Base-by-base conservation (phyloP, 2,329 filamentous ascomycete species). In the Cladosporium sp. region DNA sequence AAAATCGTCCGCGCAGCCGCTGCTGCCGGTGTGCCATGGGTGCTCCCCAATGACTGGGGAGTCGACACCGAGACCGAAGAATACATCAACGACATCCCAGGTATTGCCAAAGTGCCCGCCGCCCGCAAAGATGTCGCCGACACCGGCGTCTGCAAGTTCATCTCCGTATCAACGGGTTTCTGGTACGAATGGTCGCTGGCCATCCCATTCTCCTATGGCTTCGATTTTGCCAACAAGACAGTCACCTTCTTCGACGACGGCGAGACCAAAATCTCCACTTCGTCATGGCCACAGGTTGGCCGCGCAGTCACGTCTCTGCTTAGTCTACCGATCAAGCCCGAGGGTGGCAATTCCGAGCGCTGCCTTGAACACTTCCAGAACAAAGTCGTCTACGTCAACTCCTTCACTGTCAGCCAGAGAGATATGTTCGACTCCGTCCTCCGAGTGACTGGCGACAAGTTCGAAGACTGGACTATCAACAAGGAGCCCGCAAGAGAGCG, bases 401-500 rank as follows among this genome's bases (percentile, higher is more conserved):
- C 78, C 54, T 87, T 85, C 68, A 63, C 69, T 9, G 57, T 83
- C 53, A 80, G 67, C 52, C 85, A 88, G 64, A 73, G 74, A 9
- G 83, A 88, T 8, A 86, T 88, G 71, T 73, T 88, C 48, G 76
- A 78, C 34, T 77, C 75, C n/a, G 66, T 84, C 11, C 73, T 83
- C 58, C 76, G 78, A 0, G 82, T 83, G 3, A 78, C 79, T 0
- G 76, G 76, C 0, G 80, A 77, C 0, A 77, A 68, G 1, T 78
- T 83, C 34, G 67, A 64, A 0, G 83, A 86, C 58, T 88, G 84
- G 84, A 73, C 62, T 2, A 74, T 88, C 50, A 70, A 61, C 1
- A 65, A 74, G 7, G 75, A 83, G 64, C 57, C 64, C 0, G 66
- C 70, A 1, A 55, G 68, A 36, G 65, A 79, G 61, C 73, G 82